Evolutionary conservation across 176 grass and related monocot genomes (phyloP), one percentile per base, ranked within the genome.

Genomic region (Canna indica): DNA sequence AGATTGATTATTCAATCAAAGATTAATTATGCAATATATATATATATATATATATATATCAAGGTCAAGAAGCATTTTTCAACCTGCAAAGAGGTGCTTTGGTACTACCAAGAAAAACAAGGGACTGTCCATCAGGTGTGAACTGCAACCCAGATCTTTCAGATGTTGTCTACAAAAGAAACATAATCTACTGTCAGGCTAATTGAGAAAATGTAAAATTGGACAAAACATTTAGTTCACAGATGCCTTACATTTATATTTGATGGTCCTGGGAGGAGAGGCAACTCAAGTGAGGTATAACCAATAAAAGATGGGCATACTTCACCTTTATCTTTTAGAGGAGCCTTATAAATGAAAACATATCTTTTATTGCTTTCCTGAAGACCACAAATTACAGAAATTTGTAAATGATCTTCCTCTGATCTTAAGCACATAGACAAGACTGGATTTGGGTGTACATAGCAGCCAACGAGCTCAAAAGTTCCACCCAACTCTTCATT

Each of bases 11-110:
- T 80, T 69, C 68, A 69, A 47, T 74, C 74, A 80, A 77, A 33
- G 13, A 64, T 33, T 58, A n/a, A 57, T 28, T 12, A 4, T 14
- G 17, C 32, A 25, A 15, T 5, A n/a, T n/a, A n/a, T n/a, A n/a
- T n/a, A n/a, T n/a, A n/a, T n/a, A n/a, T 13, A 6, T n/a, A 32
- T 44, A 42, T 32, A 67, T 32, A 24, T 53, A 58, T 11, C 26
- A 69, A 58, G 12, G 27, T 41, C 33, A 42, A 9, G 29, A 13
- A n/a, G 36, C 27, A 44, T 77, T 36, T 69, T 47, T 63, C 54
- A 81, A 96, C 92, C 92, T 96, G 92, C 92, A 96, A 72, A 74
- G 82, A 41, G 92, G 92, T 81, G 67, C 45, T 78, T 74, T 80
- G 64, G 89, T 79, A 53, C 81, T 81, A 75, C 59, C 79, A 71